Evolutionary conservation across 805 yeast species (phyloP), one percentile per base, ranked within the genome.

Genomic region (Maudiozyma serrabonitensis): DNA sequence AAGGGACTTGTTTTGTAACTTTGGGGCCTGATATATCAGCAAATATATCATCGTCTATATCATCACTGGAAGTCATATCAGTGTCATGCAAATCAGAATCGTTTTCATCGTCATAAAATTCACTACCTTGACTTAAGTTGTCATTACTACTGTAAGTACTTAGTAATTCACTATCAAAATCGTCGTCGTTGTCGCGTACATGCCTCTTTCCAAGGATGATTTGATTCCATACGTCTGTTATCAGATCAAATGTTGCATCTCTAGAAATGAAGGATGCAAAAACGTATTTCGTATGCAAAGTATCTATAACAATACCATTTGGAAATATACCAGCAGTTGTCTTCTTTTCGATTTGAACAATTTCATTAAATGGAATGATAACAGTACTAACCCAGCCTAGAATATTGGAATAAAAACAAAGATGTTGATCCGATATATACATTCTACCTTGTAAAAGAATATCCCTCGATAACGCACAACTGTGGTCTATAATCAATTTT

Each of bases 401-500:
- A 45, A 84, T 76, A 55, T 81, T 82, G 1, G 87, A 80, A 52
- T 81, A 80, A 64, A 84, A 84, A 55, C 84, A 76, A 16, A 84
- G 65, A 56, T 74, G 75, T 49, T 71, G 71, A 50, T 79, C 80
- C 40, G 82, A 74, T 8, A 84, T 66, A 60, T 79, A 83, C 61
- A 84, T 61, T 53, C 78, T 73, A n/a, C 91, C 91, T 56, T 84
- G 91, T 19, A 82, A 71, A 28, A 84, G 66, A 38, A 84, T 80
- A 56, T 84, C 89, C 46, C 76, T 72, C n/a, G 82, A 80, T 32
- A 78, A 68, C 0, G 91, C 91, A 68, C 91, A 83, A 26, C 80
- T 74, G 56, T 70, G 81, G 55, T 82, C 88, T 28, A 75, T 80
- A 41, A 82, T 69, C 15, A 82, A 69, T 38, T 71, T 64, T 57